Conservation (phyloP, 805 yeast genomes). For the Kuraishia ogatae region DNA sequence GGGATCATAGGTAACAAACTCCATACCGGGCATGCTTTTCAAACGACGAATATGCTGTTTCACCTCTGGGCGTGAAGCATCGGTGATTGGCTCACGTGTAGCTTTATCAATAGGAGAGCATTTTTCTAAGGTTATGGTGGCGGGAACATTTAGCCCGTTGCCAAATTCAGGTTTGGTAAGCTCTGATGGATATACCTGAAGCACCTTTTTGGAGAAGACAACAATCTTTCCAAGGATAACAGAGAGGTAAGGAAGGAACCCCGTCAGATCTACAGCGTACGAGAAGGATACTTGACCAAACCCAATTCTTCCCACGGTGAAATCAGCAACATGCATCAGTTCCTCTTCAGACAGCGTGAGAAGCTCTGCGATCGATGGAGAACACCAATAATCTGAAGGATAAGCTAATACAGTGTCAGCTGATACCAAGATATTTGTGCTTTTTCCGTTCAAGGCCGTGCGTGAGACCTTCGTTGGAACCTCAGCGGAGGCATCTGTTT, state of each 20-base stretch:
- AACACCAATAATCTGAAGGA: conserved; percentile 55
- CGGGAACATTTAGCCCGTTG: conserved; percentile 67
- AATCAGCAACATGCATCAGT: conserved; percentile 48
- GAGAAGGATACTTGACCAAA: conserved; percentile 61
- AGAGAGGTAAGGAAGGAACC: conserved; percentile 31
- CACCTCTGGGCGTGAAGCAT: conserved; percentile 30
- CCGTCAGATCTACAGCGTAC: conserved; percentile 60
- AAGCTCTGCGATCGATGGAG: conserved; percentile 51
- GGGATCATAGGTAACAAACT: conserved; percentile 73
- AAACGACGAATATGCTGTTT: conserved; percentile 41
- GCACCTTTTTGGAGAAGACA: conserved; percentile 36
- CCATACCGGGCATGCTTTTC: conserved; percentile 57
- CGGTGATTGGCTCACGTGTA: conserved; percentile 16
- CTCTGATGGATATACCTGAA: conserved; percentile 58
- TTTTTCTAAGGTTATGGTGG: conserved; percentile 59
- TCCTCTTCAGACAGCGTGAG: conserved; percentile 33
- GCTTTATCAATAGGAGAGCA: conserved; percentile 36
- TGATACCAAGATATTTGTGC: neutral
- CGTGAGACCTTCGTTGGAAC: neutral
- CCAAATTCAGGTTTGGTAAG: conserved; percentile 51
- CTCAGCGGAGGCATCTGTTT: neutral
- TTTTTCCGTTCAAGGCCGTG: conserved; percentile 1
- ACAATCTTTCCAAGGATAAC: conserved; percentile 30
- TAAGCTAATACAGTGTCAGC: neutral
- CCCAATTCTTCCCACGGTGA: conserved; percentile 60